A percentile compares a stretch with the other conserved stretches of the same genome.
Conservation (phyloP, 2,329 filamentous ascomycete species). For the Leptographium wingfieldii region DNA sequence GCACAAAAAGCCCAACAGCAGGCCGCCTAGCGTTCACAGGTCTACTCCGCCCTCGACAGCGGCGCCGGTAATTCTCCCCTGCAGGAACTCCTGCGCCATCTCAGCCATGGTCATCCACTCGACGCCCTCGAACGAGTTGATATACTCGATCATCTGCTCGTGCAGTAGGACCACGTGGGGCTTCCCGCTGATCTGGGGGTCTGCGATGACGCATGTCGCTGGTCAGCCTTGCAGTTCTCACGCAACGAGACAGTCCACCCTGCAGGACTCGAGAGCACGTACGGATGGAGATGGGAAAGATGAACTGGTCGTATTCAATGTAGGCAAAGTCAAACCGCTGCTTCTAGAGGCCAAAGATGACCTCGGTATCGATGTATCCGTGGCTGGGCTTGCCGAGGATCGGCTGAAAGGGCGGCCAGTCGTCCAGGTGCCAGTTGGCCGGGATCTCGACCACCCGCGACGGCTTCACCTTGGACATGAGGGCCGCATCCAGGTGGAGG, state of each 20-base stretch:
- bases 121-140: constrained; percentile 23
- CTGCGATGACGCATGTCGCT: neutral
- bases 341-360: constrained; percentile 49
- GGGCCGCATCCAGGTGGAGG: constrained; percentile 57
- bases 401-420: constrained; percentile 59
- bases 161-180: constrained; percentile 51
- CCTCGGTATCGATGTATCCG: constrained; percentile 42
- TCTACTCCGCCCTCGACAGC: neutral
- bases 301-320: constrained; percentile 62
- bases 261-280: neutral
- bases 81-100: neutral
- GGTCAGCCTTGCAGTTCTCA: neutral
- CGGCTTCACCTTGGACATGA: constrained; percentile 40
- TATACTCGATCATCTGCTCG: constrained; percentile 13
- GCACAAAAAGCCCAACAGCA: neutral
- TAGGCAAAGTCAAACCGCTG: constrained; percentile 65
- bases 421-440: constrained; percentile 52
- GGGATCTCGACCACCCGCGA: constrained; percentile 58
- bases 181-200: constrained; percentile 59
- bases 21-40: neutral
- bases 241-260: neutral
- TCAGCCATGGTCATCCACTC: constrained; percentile 51
- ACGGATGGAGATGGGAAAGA: constrained; percentile 63
- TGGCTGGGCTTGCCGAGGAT: constrained; percentile 50
- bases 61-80: neutral